Evolutionary conservation across 2,329 filamentous ascomycete species (phyloP).

Genomic region (Chalaropsis ovoidea): DNA sequence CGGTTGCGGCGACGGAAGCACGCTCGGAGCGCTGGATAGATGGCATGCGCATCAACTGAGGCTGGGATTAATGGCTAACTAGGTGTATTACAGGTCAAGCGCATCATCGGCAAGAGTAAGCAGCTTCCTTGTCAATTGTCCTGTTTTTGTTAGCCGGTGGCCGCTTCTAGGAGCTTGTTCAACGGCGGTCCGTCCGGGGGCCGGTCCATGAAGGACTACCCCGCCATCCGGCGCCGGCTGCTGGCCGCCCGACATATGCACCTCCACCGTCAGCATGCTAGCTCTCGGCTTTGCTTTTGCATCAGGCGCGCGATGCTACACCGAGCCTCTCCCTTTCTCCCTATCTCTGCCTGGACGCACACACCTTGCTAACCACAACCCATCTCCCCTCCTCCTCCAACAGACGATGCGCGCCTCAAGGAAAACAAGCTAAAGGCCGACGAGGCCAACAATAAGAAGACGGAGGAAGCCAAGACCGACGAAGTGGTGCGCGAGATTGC

Average conservation of each 20-base stretch:
- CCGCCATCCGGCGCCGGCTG: background rate
- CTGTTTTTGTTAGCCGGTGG: background rate
- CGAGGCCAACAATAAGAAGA: constrained; percentile 46
- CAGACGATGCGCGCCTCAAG: constrained; percentile 64
- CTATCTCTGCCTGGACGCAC: background rate
- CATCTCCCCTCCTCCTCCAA: background rate
- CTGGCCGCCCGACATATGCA: background rate
- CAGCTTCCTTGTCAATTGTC: background rate
- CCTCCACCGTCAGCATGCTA: background rate
- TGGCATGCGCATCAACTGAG: background rate
- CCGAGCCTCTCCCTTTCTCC: background rate
- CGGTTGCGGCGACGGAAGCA: background rate
- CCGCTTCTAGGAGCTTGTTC: no score
- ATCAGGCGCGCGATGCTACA: background rate
- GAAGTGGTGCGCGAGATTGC: constrained; percentile 67
- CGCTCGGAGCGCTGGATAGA: background rate
- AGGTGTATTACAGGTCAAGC: constrained; percentile 50
- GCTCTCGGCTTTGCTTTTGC: background rate
- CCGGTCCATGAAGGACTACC: background rate
- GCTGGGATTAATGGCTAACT: constrained; percentile 26
- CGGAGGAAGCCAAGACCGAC: constrained; percentile 43
- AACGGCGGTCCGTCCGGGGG: no score
- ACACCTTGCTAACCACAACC: background rate
- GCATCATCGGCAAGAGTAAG: constrained; percentile 60
- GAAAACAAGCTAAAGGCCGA: constrained; percentile 64